Evolutionary conservation across 1,139 yeast species (phyloP).

Genomic region (Geotrichum bryndzae): DNA sequence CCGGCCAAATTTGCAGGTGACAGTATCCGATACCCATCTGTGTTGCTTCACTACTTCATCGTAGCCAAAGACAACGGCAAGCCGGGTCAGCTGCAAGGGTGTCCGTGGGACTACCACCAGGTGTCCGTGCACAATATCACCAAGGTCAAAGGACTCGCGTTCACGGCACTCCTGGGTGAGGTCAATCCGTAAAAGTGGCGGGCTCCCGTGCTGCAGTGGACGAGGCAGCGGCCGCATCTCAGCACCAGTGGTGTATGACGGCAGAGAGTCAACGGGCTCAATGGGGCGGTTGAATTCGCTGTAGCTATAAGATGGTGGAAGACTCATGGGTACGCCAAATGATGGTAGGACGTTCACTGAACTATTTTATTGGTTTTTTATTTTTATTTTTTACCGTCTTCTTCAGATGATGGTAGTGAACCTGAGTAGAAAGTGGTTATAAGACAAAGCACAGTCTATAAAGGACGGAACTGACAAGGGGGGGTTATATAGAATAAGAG

Average conservation of each 20-base stretch:
- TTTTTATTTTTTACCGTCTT: neutral
- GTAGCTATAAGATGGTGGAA: neutral
- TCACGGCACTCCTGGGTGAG: neutral
- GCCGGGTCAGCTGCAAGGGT: neutral
- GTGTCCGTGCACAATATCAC: conserved; percentile 3
- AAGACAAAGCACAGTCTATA: too few relatives aligned
- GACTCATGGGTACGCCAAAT: neutral
- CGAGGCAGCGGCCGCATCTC: conserved; percentile 1
- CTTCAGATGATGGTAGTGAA: too few relatives aligned
- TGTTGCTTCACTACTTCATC: neutral
- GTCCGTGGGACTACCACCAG: neutral
- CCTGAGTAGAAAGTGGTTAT: too few relatives aligned
- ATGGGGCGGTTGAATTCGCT: neutral
- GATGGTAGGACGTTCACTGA: neutral
- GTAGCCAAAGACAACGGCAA: conserved; percentile 2
- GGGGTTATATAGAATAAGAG: too few relatives aligned
- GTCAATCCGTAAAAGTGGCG: neutral
- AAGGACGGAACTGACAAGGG: too few relatives aligned
- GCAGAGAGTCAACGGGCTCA: neutral
- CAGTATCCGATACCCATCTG: neutral
- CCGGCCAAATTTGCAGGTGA: neutral
- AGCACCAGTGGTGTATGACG: neutral
- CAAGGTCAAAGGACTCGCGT: neutral
- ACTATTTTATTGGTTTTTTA: neutral
- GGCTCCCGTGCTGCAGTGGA: neutral